A percentile compares a stretch with the other conserved stretches of the same genome.
These are phyloP conservation scores for Scortechinia acanthostroma DNA, from an alignment of 2,329 filamentous ascomycete genomes.

Conservation along the genomic window DNA sequence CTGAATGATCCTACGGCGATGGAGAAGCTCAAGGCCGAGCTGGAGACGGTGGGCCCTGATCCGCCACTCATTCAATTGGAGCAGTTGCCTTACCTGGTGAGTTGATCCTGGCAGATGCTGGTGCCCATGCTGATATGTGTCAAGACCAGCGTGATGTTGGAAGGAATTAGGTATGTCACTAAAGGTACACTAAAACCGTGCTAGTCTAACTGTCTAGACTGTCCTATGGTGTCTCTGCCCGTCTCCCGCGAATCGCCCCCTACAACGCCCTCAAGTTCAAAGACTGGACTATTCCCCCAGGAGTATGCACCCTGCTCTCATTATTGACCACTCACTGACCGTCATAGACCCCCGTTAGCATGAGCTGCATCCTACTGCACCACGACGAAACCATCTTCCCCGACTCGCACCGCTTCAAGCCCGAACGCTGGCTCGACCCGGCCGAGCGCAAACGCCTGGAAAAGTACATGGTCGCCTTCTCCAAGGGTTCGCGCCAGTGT, in stretches of 20 bases:
- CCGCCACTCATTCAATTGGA: not conserved
- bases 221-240: conserved; percentile 15
- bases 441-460: conserved; percentile 8
- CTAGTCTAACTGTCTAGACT: conserved; percentile 6
- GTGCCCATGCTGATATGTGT: not conserved
- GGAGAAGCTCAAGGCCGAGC: not conserved
- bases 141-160: not conserved
- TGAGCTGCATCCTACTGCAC: conserved; percentile 11
- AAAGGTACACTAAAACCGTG: conserved; percentile 12
- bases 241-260: conserved; percentile 10
- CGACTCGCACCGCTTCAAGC: conserved; percentile 16
- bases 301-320: conserved; percentile 6
- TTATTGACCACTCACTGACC: not conserved
- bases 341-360: conserved; percentile 11
- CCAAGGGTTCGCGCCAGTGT: conserved; percentile 10
- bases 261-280: conserved; percentile 6
- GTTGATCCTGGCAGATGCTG: not conserved
- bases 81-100: conserved; percentile 21
- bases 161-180: not conserved
- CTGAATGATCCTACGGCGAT: not conserved
- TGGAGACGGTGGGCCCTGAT: not conserved
- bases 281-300: conserved; percentile 9
- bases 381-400: conserved; percentile 16
- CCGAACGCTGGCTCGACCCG: conserved; percentile 18
- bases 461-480: conserved; percentile 12